A percentile compares a stretch with the other conserved stretches of the same genome.
Evolutionary conservation across 441 rosid species (phyloP).

Genomic region (Erodium moschatum): DNA sequence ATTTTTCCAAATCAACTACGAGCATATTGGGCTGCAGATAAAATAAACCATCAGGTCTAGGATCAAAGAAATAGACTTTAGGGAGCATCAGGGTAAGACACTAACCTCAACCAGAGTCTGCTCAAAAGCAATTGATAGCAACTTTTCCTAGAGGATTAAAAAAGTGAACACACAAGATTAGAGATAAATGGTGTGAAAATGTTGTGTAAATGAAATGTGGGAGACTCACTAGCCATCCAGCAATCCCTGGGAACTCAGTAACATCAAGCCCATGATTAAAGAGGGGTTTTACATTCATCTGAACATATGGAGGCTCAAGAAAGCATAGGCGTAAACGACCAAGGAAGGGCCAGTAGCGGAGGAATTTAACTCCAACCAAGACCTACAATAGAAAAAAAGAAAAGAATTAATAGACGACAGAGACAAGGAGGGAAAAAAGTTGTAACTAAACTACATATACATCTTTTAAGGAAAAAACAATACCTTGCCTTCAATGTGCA

Average conservation of each 20-base stretch:
- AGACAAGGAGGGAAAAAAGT: not conserved
- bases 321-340: constrained; percentile 85
- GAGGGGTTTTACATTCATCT: constrained; percentile 79
- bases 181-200: constrained; percentile 12
- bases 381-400: constrained; percentile 36
- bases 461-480: not conserved
- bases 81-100: constrained; percentile 8
- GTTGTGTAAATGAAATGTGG: not conserved
- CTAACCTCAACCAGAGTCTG: constrained; percentile 87
- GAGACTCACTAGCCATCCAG: constrained; percentile 92
- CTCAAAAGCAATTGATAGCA: constrained; percentile 75
- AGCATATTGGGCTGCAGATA: constrained; percentile 86
- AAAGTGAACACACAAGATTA: not conserved
- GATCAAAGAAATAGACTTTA: not conserved
- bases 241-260: constrained; percentile 81
- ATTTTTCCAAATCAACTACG: constrained; percentile 83
- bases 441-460: not conserved
- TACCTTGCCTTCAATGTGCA: constrained; percentile 98
- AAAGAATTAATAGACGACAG: not conserved
- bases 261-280: constrained; percentile 71
- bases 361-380: constrained; percentile 81
- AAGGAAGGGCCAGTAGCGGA: constrained; percentile 76
- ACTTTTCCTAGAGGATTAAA: constrained; percentile 57
- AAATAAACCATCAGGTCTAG: constrained; percentile 3
- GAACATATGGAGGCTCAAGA: constrained; percentile 94